Percentiles rank a stretch among this genome's conserved stretches.
phyloP scores from a whole-genome alignment of 2,329 filamentous ascomycete species.

The Gnomoniopsis smithogilvyi region DNA sequence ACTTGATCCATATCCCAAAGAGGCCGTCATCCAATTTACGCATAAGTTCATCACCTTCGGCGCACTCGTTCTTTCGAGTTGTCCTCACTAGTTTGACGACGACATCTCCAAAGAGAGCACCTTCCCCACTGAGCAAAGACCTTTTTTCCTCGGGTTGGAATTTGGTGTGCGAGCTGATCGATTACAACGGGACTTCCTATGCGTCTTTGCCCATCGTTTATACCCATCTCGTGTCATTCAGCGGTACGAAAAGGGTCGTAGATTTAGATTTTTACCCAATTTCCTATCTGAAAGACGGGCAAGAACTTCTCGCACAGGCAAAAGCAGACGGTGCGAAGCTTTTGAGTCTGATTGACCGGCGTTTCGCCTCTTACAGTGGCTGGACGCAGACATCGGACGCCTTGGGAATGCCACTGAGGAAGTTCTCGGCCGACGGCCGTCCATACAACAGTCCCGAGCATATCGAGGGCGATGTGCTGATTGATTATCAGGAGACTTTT shows the following conservation, averaged over 20 bases:
- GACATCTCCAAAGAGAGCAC: fast-evolving
- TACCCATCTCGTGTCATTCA: fast-evolving
- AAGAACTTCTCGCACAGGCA: not conserved
- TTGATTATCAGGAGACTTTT: constrained; percentile 2
- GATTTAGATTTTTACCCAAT: not conserved
- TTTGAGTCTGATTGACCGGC: not conserved
- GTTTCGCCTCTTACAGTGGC: not conserved
- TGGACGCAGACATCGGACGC: not conserved
- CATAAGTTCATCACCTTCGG: too few species aligned
- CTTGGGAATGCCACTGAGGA: fast-evolving
- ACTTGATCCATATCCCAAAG: not conserved
- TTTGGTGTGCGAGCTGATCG: not conserved
- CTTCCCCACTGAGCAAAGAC: not conserved
- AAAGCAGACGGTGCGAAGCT: not conserved
- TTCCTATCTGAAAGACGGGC: not conserved
- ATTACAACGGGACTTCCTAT: not conserved
- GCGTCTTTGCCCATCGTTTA: not conserved
- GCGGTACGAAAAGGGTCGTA: not conserved
- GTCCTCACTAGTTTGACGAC: not conserved
- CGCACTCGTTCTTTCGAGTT: not conserved
- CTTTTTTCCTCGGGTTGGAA: not conserved
- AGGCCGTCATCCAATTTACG: fast-evolving
- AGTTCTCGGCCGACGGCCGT: not conserved
- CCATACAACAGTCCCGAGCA: not conserved
- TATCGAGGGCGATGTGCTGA: not conserved